These are phyloP conservation scores for Boletus subparvulus DNA, from an alignment of 768 basidiomycete species.

Conservation along the genomic window DNA sequence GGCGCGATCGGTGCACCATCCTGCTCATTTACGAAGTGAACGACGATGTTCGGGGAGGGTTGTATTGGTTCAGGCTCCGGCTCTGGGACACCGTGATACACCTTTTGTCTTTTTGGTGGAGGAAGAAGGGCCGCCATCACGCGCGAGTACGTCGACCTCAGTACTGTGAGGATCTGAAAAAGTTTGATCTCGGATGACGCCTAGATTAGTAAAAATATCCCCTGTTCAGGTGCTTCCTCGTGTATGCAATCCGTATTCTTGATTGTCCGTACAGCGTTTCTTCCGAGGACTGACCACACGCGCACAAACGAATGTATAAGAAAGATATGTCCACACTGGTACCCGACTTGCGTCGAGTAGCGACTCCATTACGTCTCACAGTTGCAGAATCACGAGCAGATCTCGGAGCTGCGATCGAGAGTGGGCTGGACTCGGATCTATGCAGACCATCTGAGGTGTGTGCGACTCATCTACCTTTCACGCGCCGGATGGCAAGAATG, in stretches of 20 bases:
- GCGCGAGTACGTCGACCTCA: background rate
- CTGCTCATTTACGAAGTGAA: conserved; percentile 91
- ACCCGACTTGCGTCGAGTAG: too few relatives aligned
- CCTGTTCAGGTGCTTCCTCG: background rate
- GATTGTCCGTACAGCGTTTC: background rate
- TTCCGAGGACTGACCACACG: background rate
- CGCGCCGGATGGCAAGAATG: too few relatives aligned
- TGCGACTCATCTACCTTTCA: too few relatives aligned
- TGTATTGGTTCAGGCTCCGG: conserved; percentile 51
- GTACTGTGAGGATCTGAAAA: background rate
- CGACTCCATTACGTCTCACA: too few relatives aligned
- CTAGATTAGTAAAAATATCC: conserved; percentile 18
- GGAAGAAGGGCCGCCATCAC: conserved; percentile 83
- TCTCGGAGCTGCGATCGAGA: too few relatives aligned
- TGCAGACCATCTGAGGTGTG: too few relatives aligned
- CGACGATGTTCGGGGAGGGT: conserved; percentile 69
- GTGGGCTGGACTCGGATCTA: too few relatives aligned
- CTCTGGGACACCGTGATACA: conserved; percentile 71
- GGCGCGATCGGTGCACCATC: conserved; percentile 82
- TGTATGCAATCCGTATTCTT: too few relatives aligned
- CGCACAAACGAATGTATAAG: too few relatives aligned
- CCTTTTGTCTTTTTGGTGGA: conserved; percentile 85
- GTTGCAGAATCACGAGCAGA: too few relatives aligned
- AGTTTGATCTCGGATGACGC: background rate
- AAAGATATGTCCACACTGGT: too few relatives aligned